Conservation (phyloP, 1,284 basidiomycete genomes). For the Pisolithus thermaeus region DNA sequence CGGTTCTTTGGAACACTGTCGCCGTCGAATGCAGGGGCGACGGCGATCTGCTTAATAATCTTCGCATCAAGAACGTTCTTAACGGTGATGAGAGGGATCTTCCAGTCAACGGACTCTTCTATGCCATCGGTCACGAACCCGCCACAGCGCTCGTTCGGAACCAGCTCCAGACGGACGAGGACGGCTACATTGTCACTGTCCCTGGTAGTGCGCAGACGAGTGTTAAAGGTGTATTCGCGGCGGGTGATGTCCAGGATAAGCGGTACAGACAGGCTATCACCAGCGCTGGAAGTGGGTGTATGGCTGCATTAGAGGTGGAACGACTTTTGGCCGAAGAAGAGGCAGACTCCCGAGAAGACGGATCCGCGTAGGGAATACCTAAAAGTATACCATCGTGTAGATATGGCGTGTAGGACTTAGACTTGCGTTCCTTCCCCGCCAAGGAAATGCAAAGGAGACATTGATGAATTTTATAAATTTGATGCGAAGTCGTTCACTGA, state of each 20-base stretch:
- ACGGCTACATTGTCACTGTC: slow-evolving; percentile 95
- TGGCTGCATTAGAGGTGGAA: slow-evolving; percentile 94
- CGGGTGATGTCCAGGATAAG: slow-evolving; percentile 99
- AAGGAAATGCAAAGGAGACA: too few species aligned
- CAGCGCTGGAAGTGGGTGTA: slow-evolving; percentile 88
- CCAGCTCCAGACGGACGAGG: slow-evolving; percentile 85
- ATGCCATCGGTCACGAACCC: slow-evolving; percentile 97
- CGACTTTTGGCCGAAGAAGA: slow-evolving; percentile 91
- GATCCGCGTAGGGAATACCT: too few species aligned
- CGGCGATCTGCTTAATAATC: slow-evolving; percentile 83
- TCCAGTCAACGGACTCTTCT: slow-evolving; percentile 91
- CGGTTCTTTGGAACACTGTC: slow-evolving; percentile 82
- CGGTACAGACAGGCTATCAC: slow-evolving; percentile 94
- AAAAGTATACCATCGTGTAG: background rate
- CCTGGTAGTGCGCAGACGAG: slow-evolving; percentile 96
- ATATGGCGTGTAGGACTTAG: too few species aligned
- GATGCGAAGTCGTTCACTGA: too few species aligned
- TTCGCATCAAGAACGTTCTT: slow-evolving; percentile 79
- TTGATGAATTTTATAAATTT: too few species aligned
- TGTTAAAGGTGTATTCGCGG: slow-evolving; percentile 93
- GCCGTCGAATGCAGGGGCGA: slow-evolving; percentile 92
- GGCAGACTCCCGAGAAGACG: slow-evolving; percentile 26
- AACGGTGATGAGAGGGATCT: slow-evolving; percentile 83
- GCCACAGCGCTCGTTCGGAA: slow-evolving; percentile 85
- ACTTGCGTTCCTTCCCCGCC: too few species aligned